These are phyloP conservation scores for Phyllosticta citrichinensis DNA, from an alignment of 2,329 filamentous ascomycete genomes.

Conservation along the genomic window DNA sequence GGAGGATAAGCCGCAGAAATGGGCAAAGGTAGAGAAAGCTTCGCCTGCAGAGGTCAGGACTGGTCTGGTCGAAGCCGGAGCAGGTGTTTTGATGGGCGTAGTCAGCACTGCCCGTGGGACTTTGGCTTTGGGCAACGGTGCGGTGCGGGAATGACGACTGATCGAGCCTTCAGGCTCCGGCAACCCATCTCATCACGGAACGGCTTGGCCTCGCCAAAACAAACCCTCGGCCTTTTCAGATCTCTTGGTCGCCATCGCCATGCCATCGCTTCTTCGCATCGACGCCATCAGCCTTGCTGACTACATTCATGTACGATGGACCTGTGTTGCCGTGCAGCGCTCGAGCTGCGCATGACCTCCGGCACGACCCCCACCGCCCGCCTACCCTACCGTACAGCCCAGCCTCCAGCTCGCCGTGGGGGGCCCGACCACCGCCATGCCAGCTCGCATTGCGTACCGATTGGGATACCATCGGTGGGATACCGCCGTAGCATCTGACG, in stretches of 20 bases:
- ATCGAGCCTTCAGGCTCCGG: background rate
- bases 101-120: background rate
- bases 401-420: background rate
- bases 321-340: background rate
- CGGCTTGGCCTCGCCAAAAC: background rate
- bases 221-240: background rate
- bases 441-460: no score
- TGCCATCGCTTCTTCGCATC: background rate
- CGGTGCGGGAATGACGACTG: background rate
- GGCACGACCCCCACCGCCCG: background rate
- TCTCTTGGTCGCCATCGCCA: background rate
- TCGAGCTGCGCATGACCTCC: background rate
- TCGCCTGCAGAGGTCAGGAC: no score
- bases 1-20: background rate
- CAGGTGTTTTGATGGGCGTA: background rate
- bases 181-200: background rate
- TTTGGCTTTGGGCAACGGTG: background rate
- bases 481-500: background rate
- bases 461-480: background rate
- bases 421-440: background rate
- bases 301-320: background rate
- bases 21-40: background rate
- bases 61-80: background rate
- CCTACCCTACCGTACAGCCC: background rate
- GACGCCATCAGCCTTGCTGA: background rate